Evolutionary conservation across 164 flowering plant genomes (phyloP).

Genomic region (Echeveria elegans): DNA sequence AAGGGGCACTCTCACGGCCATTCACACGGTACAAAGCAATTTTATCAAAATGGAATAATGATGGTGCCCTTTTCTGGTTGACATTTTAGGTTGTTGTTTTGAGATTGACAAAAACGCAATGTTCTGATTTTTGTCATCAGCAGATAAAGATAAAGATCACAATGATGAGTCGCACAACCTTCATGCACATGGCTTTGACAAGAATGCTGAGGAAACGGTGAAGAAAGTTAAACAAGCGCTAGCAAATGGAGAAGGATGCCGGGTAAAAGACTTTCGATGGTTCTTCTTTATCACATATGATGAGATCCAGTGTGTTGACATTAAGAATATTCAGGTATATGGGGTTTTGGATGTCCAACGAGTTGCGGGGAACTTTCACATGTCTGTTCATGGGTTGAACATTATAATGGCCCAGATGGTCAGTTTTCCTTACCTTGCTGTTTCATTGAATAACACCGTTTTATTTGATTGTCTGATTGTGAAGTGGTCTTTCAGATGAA

Average conservation of each 20-base stretch:
- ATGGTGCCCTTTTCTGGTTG: background rate
- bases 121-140: background rate
- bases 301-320: background rate
- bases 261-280: conserved; percentile 36
- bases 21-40: conserved; percentile 49
- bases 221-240: conserved; percentile 83
- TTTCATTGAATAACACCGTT: background rate
- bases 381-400: conserved; percentile 93
- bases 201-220: conserved; percentile 68
- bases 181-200: conserved; percentile 59
- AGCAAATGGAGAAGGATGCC: conserved; percentile 86
- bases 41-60: background rate
- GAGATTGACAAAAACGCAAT: background rate
- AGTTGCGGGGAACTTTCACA: conserved; percentile 98
- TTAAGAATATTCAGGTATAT: conserved; percentile 54
- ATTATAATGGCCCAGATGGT: conserved; percentile 97
- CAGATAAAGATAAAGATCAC: conserved; percentile 59
- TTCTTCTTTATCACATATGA: background rate
- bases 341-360: conserved; percentile 96
- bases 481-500: background rate
- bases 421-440: conserved; percentile 9
- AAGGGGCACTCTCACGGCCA: conserved; percentile 54
- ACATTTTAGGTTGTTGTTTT: background rate
- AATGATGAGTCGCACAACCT: conserved; percentile 28
- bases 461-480: background rate